Percentiles rank a stretch among this genome's conserved stretches.
phyloP scores from a whole-genome alignment of 768 basidiomycete genomes.

The Boletus tomentosulus region DNA sequence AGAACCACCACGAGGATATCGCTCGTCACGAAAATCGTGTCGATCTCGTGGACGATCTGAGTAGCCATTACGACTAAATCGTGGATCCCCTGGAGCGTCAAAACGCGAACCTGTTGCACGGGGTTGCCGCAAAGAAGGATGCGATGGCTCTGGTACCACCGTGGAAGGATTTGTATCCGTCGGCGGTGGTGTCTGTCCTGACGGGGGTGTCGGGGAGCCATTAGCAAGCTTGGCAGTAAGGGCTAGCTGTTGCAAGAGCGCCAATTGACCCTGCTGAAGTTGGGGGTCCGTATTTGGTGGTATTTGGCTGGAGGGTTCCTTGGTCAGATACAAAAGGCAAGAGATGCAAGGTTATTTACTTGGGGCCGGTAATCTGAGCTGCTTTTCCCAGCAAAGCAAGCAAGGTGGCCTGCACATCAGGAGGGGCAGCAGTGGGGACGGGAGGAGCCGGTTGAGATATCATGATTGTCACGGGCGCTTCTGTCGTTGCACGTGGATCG shows the following conservation, averaged over 20 bases:
- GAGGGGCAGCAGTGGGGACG: conserved; percentile 21
- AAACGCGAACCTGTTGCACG: conserved; percentile 24
- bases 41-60: conserved; percentile 44
- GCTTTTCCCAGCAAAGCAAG: conserved; percentile 70
- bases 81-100: conserved; percentile 35
- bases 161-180: conserved; percentile 5
- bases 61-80: conserved; percentile 28
- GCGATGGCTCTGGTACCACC: conserved; percentile 22
- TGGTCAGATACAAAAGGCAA: background rate
- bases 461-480: conserved; percentile 26
- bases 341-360: conserved; percentile 20
- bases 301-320: conserved; percentile 51
- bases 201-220: conserved; percentile 22
- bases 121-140: background rate
- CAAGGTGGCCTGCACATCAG: conserved; percentile 56
- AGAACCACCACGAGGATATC: conserved; percentile 47
- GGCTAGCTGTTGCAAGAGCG: conserved; percentile 73
- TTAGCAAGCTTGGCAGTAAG: conserved; percentile 49
- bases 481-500: conserved; percentile 37
- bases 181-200: conserved; percentile 27
- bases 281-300: conserved; percentile 47
- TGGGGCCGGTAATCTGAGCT: conserved; percentile 43
- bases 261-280: conserved; percentile 56
- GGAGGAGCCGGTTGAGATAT: conserved; percentile 26
- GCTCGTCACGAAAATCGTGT: conserved; percentile 50